A percentile compares a stretch with the other conserved stretches of the same genome.
phyloP scores from a whole-genome alignment of 2,329 filamentous ascomycete species.

The Colletotrichum spinosum region DNA sequence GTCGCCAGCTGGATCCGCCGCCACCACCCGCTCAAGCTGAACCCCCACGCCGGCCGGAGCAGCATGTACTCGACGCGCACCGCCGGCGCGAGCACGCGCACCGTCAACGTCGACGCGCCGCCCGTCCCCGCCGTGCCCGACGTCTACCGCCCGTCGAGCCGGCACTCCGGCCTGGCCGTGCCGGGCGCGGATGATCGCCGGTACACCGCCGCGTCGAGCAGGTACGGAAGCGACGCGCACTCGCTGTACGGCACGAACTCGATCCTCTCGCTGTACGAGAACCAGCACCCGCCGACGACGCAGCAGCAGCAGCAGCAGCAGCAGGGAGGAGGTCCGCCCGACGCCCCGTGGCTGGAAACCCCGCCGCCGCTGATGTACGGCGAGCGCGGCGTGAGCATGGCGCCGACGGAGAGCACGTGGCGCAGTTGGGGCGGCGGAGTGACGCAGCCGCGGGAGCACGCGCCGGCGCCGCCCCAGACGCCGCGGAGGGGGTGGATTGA shows the following conservation, averaged over 20 bases:
- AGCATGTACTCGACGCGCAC: slow-evolving; percentile 33
- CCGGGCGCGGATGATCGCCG: background rate
- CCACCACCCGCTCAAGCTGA: slow-evolving; percentile 42
- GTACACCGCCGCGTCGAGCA: slow-evolving; percentile 18
- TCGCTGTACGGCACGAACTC: slow-evolving; percentile 19
- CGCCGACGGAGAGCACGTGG: slow-evolving; percentile 38
- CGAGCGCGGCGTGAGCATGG: slow-evolving; percentile 36
- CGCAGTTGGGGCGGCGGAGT: slow-evolving; percentile 36
- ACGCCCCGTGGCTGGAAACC: slow-evolving; percentile 13
- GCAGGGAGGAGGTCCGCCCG: background rate
- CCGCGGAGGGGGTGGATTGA: slow-evolving; percentile 33
- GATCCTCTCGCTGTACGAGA: slow-evolving; percentile 29
- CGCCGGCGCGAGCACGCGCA: background rate
- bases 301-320: slow-evolving; percentile 12
- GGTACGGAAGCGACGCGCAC: slow-evolving; percentile 12
- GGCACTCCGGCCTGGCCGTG: slow-evolving; percentile 1
- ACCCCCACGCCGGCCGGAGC: slow-evolving; percentile 35
- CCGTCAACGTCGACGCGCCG: slow-evolving; percentile 11
- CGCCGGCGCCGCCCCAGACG: slow-evolving; percentile 12
- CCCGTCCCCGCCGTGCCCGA: slow-evolving; percentile 28
- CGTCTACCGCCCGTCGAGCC: slow-evolving; percentile 22
- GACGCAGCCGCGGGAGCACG: slow-evolving; percentile 19
- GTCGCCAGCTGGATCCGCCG: slow-evolving; percentile 43
- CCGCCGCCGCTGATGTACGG: slow-evolving; percentile 13
- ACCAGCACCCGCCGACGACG: background rate